Conservation (phyloP, 345 rosid species). For the Camelina sativa region DNA sequence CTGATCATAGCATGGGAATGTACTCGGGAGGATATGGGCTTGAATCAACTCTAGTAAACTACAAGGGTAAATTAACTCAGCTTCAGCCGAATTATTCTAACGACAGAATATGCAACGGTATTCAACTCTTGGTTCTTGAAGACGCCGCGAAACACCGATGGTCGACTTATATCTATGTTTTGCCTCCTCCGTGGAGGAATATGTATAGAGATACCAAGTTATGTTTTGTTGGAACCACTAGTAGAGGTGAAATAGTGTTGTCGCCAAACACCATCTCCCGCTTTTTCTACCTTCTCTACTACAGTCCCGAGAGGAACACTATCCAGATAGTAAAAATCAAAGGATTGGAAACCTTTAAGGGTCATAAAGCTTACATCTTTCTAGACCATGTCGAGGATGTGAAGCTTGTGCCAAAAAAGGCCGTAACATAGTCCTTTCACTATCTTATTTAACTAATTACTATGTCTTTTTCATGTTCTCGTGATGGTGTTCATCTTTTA, state of each 20-base stretch:
- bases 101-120: background rate
- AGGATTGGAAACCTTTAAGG: constrained; percentile 2
- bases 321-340: background rate
- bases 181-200: background rate
- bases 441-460: background rate
- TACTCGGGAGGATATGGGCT: too few species aligned
- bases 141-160: constrained; percentile 8
- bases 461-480: background rate
- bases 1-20: background rate
- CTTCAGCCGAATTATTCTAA: background rate
- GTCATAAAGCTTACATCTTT: background rate
- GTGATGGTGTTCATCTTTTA: constrained; percentile 1
- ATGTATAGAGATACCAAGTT: background rate
- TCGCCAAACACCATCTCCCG: background rate
- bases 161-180: background rate
- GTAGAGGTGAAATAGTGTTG: constrained; percentile 25
- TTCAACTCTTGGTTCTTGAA: constrained; percentile 24
- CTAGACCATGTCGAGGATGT: constrained; percentile 29
- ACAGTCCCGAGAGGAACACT: background rate
- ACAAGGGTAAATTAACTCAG: constrained; percentile 29
- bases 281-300: constrained; percentile 14
- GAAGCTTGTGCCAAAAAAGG: background rate
- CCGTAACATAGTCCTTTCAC: background rate
- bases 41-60: background rate
- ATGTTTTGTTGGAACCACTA: constrained; percentile 2